Percentiles rank a stretch among this genome's conserved stretches.
phyloP scores from a whole-genome alignment of 805 yeast species.

The Naumovozyma baii region DNA sequence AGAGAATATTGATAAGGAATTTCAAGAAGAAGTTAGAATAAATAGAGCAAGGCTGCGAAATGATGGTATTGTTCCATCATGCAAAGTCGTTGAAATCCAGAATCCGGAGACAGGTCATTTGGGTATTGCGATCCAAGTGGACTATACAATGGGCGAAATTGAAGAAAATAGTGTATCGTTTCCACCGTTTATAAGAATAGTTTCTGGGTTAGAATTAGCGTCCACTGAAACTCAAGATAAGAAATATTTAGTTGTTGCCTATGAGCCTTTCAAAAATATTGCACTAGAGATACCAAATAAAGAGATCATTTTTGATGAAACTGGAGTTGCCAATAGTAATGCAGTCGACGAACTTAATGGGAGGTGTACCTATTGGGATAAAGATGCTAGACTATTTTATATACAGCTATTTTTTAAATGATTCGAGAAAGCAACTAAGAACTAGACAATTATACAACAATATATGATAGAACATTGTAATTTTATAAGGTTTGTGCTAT shows the following conservation, averaged over 20 bases:
- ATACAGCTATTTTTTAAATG: slow-evolving; percentile 54
- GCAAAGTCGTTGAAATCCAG: slow-evolving; percentile 56
- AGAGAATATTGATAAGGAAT: slow-evolving; percentile 22
- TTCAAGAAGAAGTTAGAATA: slow-evolving; percentile 15
- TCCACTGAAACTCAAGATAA: slow-evolving; percentile 40
- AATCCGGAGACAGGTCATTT: slow-evolving; percentile 46
- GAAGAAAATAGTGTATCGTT: slow-evolving; percentile 1
- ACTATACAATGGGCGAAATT: slow-evolving; percentile 17
- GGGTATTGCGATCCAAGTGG: slow-evolving; percentile 59
- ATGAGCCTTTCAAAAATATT: slow-evolving; percentile 81
- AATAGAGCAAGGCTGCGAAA: slow-evolving; percentile 10
- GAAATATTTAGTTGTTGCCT: slow-evolving; percentile 65
- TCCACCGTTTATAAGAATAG: slow-evolving; percentile 58
- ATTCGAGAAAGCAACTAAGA: too few species aligned
- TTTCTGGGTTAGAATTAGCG: slow-evolving; percentile 66
- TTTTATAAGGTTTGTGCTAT: too few species aligned
- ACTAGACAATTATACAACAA: too few species aligned
- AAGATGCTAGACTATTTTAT: slow-evolving; percentile 55
- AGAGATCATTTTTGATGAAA: slow-evolving; percentile 31
- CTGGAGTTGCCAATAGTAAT: slow-evolving; percentile 20
- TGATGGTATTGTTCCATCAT: slow-evolving; percentile 43
- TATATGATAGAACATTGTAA: too few species aligned
- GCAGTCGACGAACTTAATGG: slow-evolving; percentile 29
- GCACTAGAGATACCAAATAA: slow-evolving; percentile 59
- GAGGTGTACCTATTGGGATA: slow-evolving; percentile 65